Evolutionary conservation across 106 monocot genomes (phyloP), one percentile per base, ranked within the genome.

Genomic region (Ottelia alismoides): DNA sequence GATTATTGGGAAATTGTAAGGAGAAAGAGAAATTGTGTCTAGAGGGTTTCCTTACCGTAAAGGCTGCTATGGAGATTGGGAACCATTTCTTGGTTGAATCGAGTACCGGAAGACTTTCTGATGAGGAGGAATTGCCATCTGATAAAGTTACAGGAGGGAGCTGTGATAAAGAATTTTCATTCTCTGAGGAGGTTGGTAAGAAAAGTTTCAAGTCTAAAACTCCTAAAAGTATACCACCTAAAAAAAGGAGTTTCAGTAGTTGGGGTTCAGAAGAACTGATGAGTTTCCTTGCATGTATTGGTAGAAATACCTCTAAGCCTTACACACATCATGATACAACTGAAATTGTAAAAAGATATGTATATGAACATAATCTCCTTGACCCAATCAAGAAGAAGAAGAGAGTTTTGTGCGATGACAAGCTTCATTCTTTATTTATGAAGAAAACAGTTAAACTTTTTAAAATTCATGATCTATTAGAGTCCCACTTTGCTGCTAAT

Each of bases 1-100:
- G 89, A 85, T 51, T 98, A 98, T 56, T 98, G 96, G 98, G 57
- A 51, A 16, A 61, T 70, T 40, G 46, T 98, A 98, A 98, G 35
- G 75, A 80, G 11, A 20, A 64, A 35, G 90, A 85, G 73, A 56
- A 57, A 25, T 24, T 98, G 27, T 65, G 79, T 30, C 24, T 80
- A 19, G 49, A 55, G 17, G 58, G 45, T 44, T 16, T 43, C 40
- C 6, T 6, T 7, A 16, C 40, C 10, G 40, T 16, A 43, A 7
- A 43, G 10, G 10, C 6, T 16, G 6, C 24, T 58, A 65, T 60
- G 35, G 57, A 25, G 58, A 70, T 57, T 43, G 74, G 75, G 9
- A 26, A 64, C 23, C 71, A 51, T 54, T 40, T 35, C 47, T 60
- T 61, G 19, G 16, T 22, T 35, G 61, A 31, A 57, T 72, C 46